Evolutionary conservation across 345 rosid species (phyloP).

Genomic region (Limnanthes douglasii): DNA sequence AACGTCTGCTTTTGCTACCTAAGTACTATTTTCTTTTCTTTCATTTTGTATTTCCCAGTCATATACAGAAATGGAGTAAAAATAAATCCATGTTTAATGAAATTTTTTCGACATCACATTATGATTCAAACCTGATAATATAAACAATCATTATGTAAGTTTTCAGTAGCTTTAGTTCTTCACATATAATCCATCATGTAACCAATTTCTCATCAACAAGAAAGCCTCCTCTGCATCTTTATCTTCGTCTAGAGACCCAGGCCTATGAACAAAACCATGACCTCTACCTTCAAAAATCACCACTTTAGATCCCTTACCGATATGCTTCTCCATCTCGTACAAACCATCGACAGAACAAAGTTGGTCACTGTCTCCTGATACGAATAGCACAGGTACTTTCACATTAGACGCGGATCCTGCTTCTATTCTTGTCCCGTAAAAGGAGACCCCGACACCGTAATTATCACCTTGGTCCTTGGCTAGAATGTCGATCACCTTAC

Average conservation of each 20-base stretch:
- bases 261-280: slow-evolving; percentile 68
- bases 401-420: slow-evolving; percentile 20
- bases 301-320: slow-evolving; percentile 33
- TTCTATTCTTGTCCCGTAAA: slow-evolving; percentile 79
- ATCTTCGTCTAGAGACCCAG: slow-evolving; percentile 64
- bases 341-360: slow-evolving; percentile 37
- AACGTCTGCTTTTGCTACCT: no score
- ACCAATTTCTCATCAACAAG: slow-evolving; percentile 51
- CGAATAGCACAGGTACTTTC: slow-evolving; percentile 56
- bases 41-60: no score
- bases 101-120: no score
- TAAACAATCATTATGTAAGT: no score
- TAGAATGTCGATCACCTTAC: slow-evolving; percentile 45
- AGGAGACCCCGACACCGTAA: slow-evolving; percentile 57
- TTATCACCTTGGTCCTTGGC: slow-evolving; percentile 31
- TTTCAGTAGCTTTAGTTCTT: slow-evolving; percentile 13
- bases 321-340: slow-evolving; percentile 26
- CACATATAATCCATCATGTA: slow-evolving; percentile 27
- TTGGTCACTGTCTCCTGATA: slow-evolving; percentile 62
- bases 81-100: no score
- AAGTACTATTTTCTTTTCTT: no score
- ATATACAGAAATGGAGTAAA: no score
- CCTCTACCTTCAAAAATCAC: slow-evolving; percentile 58
- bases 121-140: no score
- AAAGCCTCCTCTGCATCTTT: slow-evolving; percentile 68